These are phyloP conservation scores for Verticillium tricorpus DNA, from an alignment of 2,329 filamentous ascomycete genomes.

Conservation along the genomic window DNA sequence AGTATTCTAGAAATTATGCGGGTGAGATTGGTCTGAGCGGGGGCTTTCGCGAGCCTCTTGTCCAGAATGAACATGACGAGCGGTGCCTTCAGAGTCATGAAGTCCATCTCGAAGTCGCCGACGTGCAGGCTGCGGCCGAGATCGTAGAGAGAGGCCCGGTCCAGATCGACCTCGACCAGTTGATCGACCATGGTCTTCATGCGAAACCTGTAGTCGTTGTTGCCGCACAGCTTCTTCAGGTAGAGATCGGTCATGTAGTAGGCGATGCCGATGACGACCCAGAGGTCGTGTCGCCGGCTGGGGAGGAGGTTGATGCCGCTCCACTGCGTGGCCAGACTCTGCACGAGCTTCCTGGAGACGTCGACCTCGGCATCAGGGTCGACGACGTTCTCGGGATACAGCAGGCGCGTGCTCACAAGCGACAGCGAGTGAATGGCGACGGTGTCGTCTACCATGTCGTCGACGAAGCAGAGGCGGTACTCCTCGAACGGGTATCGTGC, in stretches of 20 bases:
- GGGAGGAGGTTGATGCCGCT: constrained; percentile 90
- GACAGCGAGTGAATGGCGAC: constrained; percentile 77
- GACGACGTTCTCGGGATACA: constrained; percentile 80
- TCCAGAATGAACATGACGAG: constrained; percentile 92
- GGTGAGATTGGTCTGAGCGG: constrained; percentile 63
- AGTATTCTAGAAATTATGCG: constrained; percentile 84
- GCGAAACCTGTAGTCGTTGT: constrained; percentile 89
- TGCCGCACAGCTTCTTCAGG: constrained; percentile 84
- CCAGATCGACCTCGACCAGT: constrained; percentile 75
- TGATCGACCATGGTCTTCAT: constrained; percentile 81
- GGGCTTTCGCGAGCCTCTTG: constrained; percentile 81
- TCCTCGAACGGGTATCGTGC: constrained; percentile 87
- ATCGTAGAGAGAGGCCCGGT: constrained; percentile 75
- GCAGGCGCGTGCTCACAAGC: constrained; percentile 78
- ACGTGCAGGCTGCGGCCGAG: constrained; percentile 74
- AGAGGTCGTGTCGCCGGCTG: constrained; percentile 73
- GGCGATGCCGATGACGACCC: constrained; percentile 84
- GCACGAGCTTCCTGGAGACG: constrained; percentile 74
- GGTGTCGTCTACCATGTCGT: constrained; percentile 76
- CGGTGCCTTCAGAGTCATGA: constrained; percentile 85
- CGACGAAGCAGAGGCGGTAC: constrained; percentile 92
- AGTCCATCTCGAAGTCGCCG: constrained; percentile 81
- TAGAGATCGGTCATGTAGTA: constrained; percentile 95
- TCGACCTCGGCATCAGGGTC: constrained; percentile 79
- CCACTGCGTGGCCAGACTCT: constrained; percentile 87